Percentiles rank a stretch among this genome's conserved stretches.
These are phyloP conservation scores for Tylopilus balloui DNA, from an alignment of 768 basidiomycete species.

Conservation along the genomic window DNA sequence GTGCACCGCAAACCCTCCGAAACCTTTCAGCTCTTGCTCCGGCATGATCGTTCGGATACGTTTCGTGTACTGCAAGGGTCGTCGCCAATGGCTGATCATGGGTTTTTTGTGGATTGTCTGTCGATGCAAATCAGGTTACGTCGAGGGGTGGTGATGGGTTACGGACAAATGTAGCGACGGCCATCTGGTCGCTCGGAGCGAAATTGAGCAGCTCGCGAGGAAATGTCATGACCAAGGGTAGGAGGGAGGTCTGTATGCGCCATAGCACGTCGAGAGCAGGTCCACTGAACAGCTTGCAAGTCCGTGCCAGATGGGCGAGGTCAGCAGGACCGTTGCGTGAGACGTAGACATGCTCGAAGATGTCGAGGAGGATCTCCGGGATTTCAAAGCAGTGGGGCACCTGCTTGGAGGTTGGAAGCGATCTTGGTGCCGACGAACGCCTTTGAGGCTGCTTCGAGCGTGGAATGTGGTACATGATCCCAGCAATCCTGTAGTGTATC, in stretches of 20 bases:
- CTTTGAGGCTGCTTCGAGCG: background rate
- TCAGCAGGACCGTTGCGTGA: constrained; percentile 4
- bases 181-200: constrained; percentile 12
- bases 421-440: background rate
- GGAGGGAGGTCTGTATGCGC: constrained; percentile 17
- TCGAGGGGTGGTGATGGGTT: background rate
- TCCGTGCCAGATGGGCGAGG: constrained; percentile 13
- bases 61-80: constrained; percentile 18
- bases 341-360: constrained; percentile 17
- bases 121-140: background rate
- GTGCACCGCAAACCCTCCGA: constrained; percentile 14
- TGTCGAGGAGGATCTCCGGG: constrained; percentile 13
- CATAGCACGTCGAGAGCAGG: constrained; percentile 23
- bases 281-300: constrained; percentile 16
- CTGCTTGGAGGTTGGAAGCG: background rate
- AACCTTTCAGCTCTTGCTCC: background rate
- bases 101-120: constrained; percentile 16
- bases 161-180: constrained; percentile 17
- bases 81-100: constrained; percentile 14
- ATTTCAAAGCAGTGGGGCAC: constrained; percentile 15
- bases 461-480: background rate
- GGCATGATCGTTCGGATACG: constrained; percentile 14
- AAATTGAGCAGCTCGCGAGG: constrained; percentile 17
- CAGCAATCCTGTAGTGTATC: background rate
- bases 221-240: constrained; percentile 16